Conservation (phyloP, 1,284 basidiomycete species). For the Puccinia triticina region DNA sequence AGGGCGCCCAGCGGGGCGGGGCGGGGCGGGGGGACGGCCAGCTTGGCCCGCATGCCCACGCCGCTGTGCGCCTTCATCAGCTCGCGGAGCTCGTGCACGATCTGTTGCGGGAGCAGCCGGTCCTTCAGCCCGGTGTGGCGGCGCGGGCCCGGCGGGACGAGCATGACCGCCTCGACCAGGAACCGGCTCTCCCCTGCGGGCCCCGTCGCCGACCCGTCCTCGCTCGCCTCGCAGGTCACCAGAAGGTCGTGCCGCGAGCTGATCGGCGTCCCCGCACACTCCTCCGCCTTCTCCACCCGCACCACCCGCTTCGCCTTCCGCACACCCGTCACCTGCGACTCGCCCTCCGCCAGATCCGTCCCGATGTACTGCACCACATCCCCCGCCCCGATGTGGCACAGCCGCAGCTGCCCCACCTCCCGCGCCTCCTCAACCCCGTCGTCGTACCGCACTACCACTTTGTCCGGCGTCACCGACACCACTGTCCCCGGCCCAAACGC, state of each 20-base stretch:
- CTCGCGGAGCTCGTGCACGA: not conserved
- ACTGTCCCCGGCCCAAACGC: constrained; percentile 19
- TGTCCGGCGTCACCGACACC: constrained; percentile 16
- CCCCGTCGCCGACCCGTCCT: not conserved
- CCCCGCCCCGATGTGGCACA: constrained; percentile 25
- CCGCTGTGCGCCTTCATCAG: constrained; percentile 35
- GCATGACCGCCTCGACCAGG: constrained; percentile 37
- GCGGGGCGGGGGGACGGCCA: not conserved
- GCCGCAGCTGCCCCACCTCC: not conserved
- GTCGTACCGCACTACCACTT: constrained; percentile 18
- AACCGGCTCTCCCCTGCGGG: not conserved
- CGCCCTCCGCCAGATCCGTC: constrained; percentile 10
- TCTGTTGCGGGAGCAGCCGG: constrained; percentile 15
- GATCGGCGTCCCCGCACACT: not conserved
- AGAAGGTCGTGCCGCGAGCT: constrained; percentile 6
- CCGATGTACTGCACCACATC: constrained; percentile 48
- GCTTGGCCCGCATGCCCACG: constrained; percentile 25
- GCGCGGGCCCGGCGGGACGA: not conserved
- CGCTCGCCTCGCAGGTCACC: constrained; percentile 5
- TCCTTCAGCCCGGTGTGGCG: constrained; percentile 23
- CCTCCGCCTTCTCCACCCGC: not conserved
- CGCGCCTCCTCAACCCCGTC: not conserved
- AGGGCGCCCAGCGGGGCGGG: not conserved
- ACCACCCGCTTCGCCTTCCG: constrained; percentile 13
- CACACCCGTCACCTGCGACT: constrained; percentile 26